Evolutionary conservation across 164 flowering plant species (phyloP), one percentile per base, ranked within the genome.

Genomic region (Nelumbo lutea): DNA sequence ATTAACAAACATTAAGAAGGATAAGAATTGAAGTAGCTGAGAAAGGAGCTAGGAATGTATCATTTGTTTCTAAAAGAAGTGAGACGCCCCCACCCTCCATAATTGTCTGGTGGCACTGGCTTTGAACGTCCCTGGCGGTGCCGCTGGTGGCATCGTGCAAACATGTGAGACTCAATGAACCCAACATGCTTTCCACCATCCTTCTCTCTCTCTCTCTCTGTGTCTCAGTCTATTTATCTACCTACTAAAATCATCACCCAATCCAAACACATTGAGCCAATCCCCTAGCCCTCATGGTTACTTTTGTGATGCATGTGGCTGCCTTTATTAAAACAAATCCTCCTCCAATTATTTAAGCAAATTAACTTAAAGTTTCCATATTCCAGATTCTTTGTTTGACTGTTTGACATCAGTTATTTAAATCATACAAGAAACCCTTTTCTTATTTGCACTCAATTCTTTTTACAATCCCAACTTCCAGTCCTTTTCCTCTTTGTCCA

Each of bases 91-190:
- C 81, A 82, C 73, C 67, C 27, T 71, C 61, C 72, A 84, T 86
- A 85, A 86, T 83, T 77, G 80, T 67, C 73, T 80, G 69, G 80
- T 77, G 81, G 76, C 71, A 68, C 66, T 52, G 74, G 64, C 68
- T 64, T 70, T 69, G 69, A 57, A 67, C 64, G 65, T 42, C 74
- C 61, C 58, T 75, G 42, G 77, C 76, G 72, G 73, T 42, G 78
- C 77, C 76, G 70, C 78, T 70, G 83, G 76, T 67, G 75, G 15
- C 84, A 87, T 82, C 86, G 79, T 83, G 90, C 90, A 59, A 67
- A 73, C 90, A 85, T 85, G 90, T 83, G 90, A 81, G 76, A 77
- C 72, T 84, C 73, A 79, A 76, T 79, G 76, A 81, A 64, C 74
- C 83, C 82, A 78, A 73, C 78, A 78, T 79, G 71, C 72, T 78